Evolutionary conservation across 371 early-diverging fungal genomes (phyloP).

Genomic region (Nosema granulosis): DNA sequence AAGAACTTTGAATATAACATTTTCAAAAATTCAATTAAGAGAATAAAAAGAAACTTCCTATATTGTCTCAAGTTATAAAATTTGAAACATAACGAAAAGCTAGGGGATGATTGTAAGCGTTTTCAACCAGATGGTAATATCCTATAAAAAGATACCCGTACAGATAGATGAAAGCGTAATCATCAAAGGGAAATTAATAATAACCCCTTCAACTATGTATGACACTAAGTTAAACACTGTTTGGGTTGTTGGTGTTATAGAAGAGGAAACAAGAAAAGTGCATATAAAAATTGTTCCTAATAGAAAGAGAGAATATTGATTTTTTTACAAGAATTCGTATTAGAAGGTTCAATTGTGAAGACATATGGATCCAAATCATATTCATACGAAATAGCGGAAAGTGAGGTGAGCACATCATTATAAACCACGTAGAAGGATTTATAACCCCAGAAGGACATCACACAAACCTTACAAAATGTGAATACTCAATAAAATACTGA

Average conservation of each 20-base stretch:
- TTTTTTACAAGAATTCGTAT: too few species aligned
- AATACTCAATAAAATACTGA: slow-evolving; percentile 9
- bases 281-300: slow-evolving; percentile 5
- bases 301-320: slow-evolving; percentile 4
- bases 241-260: background rate
- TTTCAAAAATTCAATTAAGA: background rate
- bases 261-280: slow-evolving; percentile 5
- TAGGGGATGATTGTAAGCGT: background rate
- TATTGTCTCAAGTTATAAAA: background rate
- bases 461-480: background rate
- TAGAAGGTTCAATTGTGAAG: too few species aligned
- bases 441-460: background rate
- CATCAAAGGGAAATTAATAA: background rate
- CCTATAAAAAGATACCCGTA: background rate
- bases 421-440: slow-evolving; percentile 11
- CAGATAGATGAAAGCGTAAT: background rate
- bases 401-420: background rate
- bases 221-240: background rate
- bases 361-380: slow-evolving; percentile 8
- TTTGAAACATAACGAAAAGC: background rate
- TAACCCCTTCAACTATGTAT: background rate
- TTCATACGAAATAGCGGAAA: background rate
- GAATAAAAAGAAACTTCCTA: background rate
- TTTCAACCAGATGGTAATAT: too few species aligned
- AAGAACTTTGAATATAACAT: slow-evolving; percentile 23